Evolutionary conservation across 805 yeast genomes (phyloP), one percentile per base, ranked within the genome.

Genomic region (Kodamaea laetipori): DNA sequence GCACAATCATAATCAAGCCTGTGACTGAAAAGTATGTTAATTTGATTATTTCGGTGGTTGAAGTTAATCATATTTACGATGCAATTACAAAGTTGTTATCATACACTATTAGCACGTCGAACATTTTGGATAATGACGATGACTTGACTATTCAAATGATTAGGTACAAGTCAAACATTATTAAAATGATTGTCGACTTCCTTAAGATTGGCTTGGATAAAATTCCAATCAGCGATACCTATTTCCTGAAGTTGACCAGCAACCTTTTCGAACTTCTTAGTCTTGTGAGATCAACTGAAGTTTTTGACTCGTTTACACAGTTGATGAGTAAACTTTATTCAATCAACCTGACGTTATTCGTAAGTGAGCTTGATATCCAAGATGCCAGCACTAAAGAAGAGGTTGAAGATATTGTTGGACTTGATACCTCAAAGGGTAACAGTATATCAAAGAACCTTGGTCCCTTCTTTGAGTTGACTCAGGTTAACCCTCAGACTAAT

Each of bases 71-170:
- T 4, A 45, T 70, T 7, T 69, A 62, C 47, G 56, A 54, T 4
- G 54, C 71, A 1, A 48, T 63, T 6, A 51, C 53, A 12, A 51
- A 49, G 19, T 42, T 71, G 24, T 52, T 72, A 8, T 55, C 63
- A 1, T 55, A 58, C 28, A 53, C 69, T 2, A 57, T 59, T n/a
- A 63, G 67, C 43, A 50, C 64, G 15, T 58, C 65, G 6, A 59
- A 58, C 37, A 62, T 66, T 25, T 49, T 55, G 19, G 65, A 58
- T 26, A 30, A 61, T 15, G 60, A 58, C 21, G 61, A 56, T 13
- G 52, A 50, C n/a, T 55, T 68, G 45, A 56, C 67, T 3, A 64
- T 63, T 61, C 77, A 69, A 48, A 53, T 69, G 7, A 64, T 68
- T 17, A 60, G 63, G 32, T 59, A 49, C 45, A 69, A 69, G 43